These are phyloP conservation scores for Collybia sp. DNA, from an alignment of 768 basidiomycete species.

Conservation along the genomic window DNA sequence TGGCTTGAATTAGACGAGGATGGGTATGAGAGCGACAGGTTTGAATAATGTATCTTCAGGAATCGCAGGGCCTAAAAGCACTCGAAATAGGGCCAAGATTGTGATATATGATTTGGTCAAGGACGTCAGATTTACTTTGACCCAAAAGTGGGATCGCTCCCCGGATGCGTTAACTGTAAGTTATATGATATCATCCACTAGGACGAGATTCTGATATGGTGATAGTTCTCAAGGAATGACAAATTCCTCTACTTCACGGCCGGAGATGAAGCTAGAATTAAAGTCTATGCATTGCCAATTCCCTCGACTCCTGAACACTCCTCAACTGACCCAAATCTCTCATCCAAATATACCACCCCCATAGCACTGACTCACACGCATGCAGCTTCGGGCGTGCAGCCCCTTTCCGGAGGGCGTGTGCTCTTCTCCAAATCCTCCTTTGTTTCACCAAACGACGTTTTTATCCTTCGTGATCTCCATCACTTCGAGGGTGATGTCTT, in stretches of 20 bases:
- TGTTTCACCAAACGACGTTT: conserved; percentile 77
- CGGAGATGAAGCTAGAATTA: conserved; percentile 74
- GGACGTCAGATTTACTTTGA: conserved; percentile 66
- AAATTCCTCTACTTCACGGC: conserved; percentile 67
- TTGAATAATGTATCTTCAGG: conserved; percentile 2
- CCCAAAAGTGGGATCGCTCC: conserved; percentile 84
- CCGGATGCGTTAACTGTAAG: conserved; percentile 57
- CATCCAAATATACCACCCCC: conserved; percentile 46
- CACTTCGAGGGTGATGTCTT: conserved; percentile 36
- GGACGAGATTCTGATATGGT: background rate
- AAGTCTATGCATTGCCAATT: conserved; percentile 66
- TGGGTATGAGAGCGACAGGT: conserved; percentile 88
- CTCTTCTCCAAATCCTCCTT: conserved; percentile 73
- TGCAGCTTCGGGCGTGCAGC: conserved; percentile 56
- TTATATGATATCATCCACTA: background rate
- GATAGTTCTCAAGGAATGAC: conserved; percentile 72
- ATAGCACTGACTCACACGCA: conserved; percentile 53
- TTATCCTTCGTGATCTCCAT: conserved; percentile 48
- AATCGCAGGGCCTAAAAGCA: background rate
- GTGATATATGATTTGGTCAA: conserved; percentile 73
- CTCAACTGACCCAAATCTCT: conserved; percentile 45
- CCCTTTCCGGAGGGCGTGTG: conserved; percentile 55
- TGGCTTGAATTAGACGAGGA: conserved; percentile 89
- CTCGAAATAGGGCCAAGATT: conserved; percentile 54
- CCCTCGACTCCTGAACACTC: conserved; percentile 56